These are phyloP conservation scores for Pichia insulana DNA, from an alignment of 805 yeast genomes.

Conservation along the genomic window DNA sequence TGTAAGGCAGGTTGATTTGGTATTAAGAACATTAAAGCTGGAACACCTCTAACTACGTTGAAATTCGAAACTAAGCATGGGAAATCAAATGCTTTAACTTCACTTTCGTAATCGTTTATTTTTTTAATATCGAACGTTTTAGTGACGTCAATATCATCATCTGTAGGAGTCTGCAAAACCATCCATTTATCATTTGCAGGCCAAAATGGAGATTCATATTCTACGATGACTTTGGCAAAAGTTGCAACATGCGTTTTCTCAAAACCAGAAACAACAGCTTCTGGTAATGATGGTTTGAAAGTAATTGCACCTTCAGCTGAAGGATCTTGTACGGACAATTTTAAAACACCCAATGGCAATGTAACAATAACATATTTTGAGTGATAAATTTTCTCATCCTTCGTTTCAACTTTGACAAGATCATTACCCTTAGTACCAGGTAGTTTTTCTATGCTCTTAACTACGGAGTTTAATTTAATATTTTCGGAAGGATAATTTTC, in stretches of 20 bases:
- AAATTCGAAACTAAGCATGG: slow-evolving; percentile 24
- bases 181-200: slow-evolving; percentile 28
- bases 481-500: slow-evolving; percentile 19
- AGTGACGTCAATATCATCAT: slow-evolving; percentile 1
- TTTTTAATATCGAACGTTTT: background rate
- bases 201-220: slow-evolving; percentile 38
- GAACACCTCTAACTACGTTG: slow-evolving; percentile 21
- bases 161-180: slow-evolving; percentile 22
- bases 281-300: slow-evolving; percentile 31
- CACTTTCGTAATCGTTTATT: background rate
- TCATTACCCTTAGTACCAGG: slow-evolving; percentile 5
- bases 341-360: slow-evolving; percentile 40
- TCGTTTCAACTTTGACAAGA: slow-evolving; percentile 14
- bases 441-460: slow-evolving; percentile 23
- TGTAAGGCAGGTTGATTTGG: slow-evolving; percentile 43
- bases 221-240: slow-evolving; percentile 37
- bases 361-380: slow-evolving; percentile 37
- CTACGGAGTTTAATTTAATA: slow-evolving; percentile 17
- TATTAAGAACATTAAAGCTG: slow-evolving; percentile 35
- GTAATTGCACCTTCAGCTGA: slow-evolving; percentile 22
- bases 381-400: slow-evolving; percentile 12
- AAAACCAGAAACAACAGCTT: slow-evolving; percentile 21
- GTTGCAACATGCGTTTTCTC: slow-evolving; percentile 30
- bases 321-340: slow-evolving; percentile 23
- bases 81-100: slow-evolving; percentile 22